Base-by-base conservation (phyloP, 106 monocot genomes). In the Ottelia alismoides region DNA sequence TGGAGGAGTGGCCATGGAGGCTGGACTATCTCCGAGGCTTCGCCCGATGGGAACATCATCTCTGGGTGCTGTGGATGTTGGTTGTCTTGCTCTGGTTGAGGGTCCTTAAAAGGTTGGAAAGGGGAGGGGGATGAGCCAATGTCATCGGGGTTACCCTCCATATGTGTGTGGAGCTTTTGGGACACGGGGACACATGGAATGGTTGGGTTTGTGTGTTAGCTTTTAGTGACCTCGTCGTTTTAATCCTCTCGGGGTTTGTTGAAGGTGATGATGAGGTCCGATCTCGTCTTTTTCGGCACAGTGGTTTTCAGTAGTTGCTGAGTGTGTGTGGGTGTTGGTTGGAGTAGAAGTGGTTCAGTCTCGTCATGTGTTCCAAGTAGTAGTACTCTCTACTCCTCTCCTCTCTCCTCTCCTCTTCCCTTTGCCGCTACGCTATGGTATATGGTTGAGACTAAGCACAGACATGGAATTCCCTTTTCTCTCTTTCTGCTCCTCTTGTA, bases 401-500 rank as follows among this genome's bases (percentile, higher is more conserved):
- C 26, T 19, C n/a, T n/a, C n/a, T n/a, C n/a, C n/a, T n/a, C n/a
- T n/a, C n/a, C 27, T 54, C 24, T n/a, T 60, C 28, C 27, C 26
- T 48, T 10, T 22, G 47, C 47, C 20, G 20, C 60, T 27, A 25
- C 16, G 2, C 10, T 2, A 11, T 17, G 20, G 4, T 48, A 24
- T 30, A 20, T 11, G 21, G 24, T 31, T 45, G 10, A 29, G 30
- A 26, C 24, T n/a, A n/a, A n/a, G n/a, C n/a, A n/a, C n/a, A n/a
- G n/a, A n/a, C n/a, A n/a, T n/a, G n/a, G n/a, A n/a, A n/a, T n/a
- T n/a, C n/a, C n/a, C n/a, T n/a, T 25, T 52, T 63, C 49, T 19
- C 35, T 60, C 40, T 68, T 35, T 68, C 26, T 65, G 44, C 19
- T 22, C n/a, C n/a, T n/a, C n/a, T n/a, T n/a, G n/a, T n/a, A n/a